Evolutionary conservation across 2,329 filamentous ascomycete species (phyloP).

Genomic region (Coniochaeta prunicola): DNA sequence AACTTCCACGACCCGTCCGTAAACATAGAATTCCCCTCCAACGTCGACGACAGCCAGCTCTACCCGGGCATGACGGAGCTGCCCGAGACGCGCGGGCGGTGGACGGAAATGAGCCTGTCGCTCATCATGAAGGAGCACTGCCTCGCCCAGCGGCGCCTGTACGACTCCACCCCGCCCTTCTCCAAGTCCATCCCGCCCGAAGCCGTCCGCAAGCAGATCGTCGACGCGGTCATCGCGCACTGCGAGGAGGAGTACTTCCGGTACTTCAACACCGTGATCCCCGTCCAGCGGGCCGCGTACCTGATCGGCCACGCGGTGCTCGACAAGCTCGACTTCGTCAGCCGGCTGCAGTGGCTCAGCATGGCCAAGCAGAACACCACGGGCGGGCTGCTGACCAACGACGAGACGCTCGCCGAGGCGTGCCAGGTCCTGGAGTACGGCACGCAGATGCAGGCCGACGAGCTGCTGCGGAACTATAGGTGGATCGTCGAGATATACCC

Average conservation of each 20-base stretch:
- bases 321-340: constrained; percentile 8
- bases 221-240: neutral
- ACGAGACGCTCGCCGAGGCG: constrained; percentile 14
- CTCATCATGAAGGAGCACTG: constrained; percentile 46
- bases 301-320: constrained; percentile 3
- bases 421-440: constrained; percentile 4
- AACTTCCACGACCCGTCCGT: constrained; percentile 31
- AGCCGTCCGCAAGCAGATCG: constrained; percentile 17
- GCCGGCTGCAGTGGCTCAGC: constrained; percentile 7
- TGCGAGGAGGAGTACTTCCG: constrained; percentile 4
- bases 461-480: constrained; percentile 2
- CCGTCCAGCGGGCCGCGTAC: constrained; percentile 6
- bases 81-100: constrained; percentile 37
- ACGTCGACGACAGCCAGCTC: constrained; percentile 47
- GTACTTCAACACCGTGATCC: constrained; percentile 10
- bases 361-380: constrained; percentile 6
- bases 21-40: constrained; percentile 46
- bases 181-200: neutral
- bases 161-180: constrained; percentile 27
- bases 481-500: constrained; percentile 6
- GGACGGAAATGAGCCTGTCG: constrained; percentile 50
- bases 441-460: neutral
- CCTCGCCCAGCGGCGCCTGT: constrained; percentile 36
- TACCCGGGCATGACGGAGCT: constrained; percentile 38
- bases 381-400: neutral